These are phyloP conservation scores for Gnomoniopsis smithogilvyi DNA, from an alignment of 2,329 filamentous ascomycete genomes.

Conservation along the genomic window DNA sequence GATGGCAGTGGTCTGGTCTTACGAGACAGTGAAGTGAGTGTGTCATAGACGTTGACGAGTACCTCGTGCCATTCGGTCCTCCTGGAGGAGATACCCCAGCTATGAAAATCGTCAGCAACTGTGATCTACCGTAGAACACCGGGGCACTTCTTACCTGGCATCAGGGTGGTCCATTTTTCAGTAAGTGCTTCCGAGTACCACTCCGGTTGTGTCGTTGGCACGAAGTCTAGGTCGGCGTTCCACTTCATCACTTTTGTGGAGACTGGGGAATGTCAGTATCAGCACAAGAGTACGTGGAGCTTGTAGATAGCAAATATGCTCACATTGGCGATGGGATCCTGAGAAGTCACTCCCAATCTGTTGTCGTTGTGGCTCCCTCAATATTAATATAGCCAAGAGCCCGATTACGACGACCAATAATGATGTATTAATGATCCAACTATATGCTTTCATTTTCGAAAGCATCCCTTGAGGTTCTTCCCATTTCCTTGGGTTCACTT, in stretches of 20 bases:
- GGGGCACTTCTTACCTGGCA: conserved; percentile 31
- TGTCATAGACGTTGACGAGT: conserved; percentile 38
- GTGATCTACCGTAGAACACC: too few species aligned
- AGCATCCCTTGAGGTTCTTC: conserved; percentile 14
- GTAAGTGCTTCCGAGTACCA: conserved; percentile 36
- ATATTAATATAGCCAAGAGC: conserved; percentile 23
- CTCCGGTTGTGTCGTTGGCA: conserved; percentile 35
- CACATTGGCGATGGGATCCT: conserved; percentile 33
- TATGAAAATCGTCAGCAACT: neutral
- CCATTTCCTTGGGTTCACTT: conserved; percentile 13
- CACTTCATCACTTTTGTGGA: conserved; percentile 35
- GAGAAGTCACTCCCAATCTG: conserved; percentile 38
- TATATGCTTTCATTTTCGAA: conserved; percentile 22
- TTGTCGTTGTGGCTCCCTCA: conserved; percentile 19
- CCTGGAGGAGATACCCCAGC: conserved; percentile 5
- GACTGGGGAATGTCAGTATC: conserved; percentile 25
- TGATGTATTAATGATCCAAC: conserved; percentile 30
- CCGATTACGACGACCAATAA: conserved; percentile 30
- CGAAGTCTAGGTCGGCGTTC: conserved; percentile 35
- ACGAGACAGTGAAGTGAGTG: conserved; percentile 40
- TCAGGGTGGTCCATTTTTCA: conserved; percentile 35
- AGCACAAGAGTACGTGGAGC: conserved; percentile 2
- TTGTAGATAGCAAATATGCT: conserved; percentile 6
- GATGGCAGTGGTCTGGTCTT: conserved; percentile 11
- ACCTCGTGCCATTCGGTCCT: conserved; percentile 24